phyloP scores from a whole-genome alignment of 2,329 filamentous ascomycete genomes.

The Mycosphaerella sp. region DNA sequence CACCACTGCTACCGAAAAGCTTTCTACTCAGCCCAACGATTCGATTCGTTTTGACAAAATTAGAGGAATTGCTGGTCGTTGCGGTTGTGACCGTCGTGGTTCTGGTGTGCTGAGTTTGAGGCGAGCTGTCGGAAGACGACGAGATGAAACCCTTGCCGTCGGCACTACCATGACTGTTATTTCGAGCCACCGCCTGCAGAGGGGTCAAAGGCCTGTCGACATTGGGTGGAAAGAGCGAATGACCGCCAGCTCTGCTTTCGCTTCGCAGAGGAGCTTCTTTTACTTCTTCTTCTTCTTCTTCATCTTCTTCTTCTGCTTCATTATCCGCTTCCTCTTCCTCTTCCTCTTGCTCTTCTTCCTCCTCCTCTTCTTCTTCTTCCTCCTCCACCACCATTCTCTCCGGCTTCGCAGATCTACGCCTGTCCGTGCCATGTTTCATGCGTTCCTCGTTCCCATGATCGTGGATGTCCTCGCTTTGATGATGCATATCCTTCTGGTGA shows the following conservation, averaged over 20 bases:
- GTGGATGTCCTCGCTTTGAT: conserved; percentile 1
- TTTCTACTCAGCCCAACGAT: too few relatives aligned
- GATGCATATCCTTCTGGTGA: conserved; percentile 6
- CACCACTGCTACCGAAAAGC: too few relatives aligned
- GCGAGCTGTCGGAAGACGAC: conserved; percentile 2
- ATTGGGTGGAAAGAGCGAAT: conserved; percentile 17
- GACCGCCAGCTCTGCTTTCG: neutral
- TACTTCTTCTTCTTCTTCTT: neutral
- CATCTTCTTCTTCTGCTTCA: neutral
- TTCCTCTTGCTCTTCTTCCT: neutral
- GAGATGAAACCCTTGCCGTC: conserved; percentile 9
- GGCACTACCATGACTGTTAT: conserved; percentile 3
- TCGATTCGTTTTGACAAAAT: conserved; percentile 10
- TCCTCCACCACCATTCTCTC: too few relatives aligned
- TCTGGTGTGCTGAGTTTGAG: neutral
- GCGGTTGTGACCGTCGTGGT: too few relatives aligned
- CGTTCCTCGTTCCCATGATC: conserved; percentile 5
- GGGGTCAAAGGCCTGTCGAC: conserved; percentile 13
- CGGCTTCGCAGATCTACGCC: too few relatives aligned
- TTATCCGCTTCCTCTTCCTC: too few relatives aligned
- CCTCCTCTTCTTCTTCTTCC: too few relatives aligned
- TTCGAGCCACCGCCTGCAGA: conserved; percentile 11
- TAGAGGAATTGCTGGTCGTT: conserved; percentile 9
- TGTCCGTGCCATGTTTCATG: neutral
- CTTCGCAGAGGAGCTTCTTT: neutral